Evolutionary conservation across 805 yeast genomes (phyloP), one percentile per base, ranked within the genome.

Genomic region (Candida wancherniae): DNA sequence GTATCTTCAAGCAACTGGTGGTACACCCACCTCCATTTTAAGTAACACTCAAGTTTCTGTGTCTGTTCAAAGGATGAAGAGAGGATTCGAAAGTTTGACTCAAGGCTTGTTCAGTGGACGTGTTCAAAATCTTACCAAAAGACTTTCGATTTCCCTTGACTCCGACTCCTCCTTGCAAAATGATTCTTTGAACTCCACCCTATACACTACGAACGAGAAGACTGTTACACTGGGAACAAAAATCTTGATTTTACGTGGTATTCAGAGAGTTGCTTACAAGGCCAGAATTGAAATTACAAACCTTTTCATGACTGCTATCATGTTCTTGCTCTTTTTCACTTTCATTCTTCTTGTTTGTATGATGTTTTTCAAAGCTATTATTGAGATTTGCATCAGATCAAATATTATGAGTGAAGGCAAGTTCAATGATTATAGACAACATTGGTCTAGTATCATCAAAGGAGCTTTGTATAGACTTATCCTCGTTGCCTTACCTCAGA

Each of bases 1-100:
- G 98, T 90, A 90, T 57, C 80, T 90, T 31, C 96, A 90, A 61
- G 67, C 95, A 6, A 92, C 98, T 1, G 96, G 96, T 22, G 98
- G 98, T 35, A 55, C 71, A 1, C 77, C 94, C 1, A 80, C 96
- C 4, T 84, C 83, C 24, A 75, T 86, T 21, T 59, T 90, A 24
- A 61, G 72, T 6, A 77, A 86, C 48, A 57, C 69, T 40, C 73
- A 77, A 42, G 61, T 87, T 24, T 85, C 96, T 2, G 74, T 92
- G 33, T 80, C 92, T 9, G 95, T 87, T n/a, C 94, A 84, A 51
- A 47, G 46, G 29, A 40, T 47, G 21, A 61, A 55, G 41, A 47
- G 67, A 33, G 47, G 47, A 4, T 36, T 47, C 6, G 48, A 48
- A 16, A 6, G 29, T 5, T 22, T 28, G 15, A 2, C 32, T 14